Evolutionary conservation across 1,284 basidiomycete genomes (phyloP), one percentile per base, ranked within the genome.

Genomic region (Apiotrichum sp.): DNA sequence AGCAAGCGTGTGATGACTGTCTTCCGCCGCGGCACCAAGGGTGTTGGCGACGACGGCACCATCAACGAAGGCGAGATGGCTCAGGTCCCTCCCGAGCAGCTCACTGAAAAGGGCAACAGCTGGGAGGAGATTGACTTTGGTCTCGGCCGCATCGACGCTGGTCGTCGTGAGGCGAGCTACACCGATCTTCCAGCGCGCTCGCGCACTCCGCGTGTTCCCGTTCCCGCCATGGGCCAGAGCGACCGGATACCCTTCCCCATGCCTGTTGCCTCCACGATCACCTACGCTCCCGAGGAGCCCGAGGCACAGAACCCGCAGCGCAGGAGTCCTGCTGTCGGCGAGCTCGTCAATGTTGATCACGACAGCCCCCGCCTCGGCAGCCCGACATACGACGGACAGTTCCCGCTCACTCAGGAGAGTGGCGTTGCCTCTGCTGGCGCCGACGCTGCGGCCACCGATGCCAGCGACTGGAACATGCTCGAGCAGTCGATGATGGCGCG

Each of bases 91-190:
- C 59, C 53, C 5, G 10, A 32, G 39, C 56, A 58, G 52, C 50
- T 63, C 41, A 55, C 55, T 40, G 60, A 65, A 49, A 65, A 65
- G 62, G 59, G 57, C 42, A 65, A 65, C 61, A 69, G 69, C 45
- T 77, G 75, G 74, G 75, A 77, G 61, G 74, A 76, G 52, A 74
- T 77, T 49, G 75, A 77, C 61, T 77, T 77, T 61, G 74, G 75
- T 38, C 65, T 77, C 32, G 74, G 74, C 47, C 63, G 68, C 55
- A 49, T 77, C 46, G 75, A 77, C 61, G 68, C 71, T 62, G 60
- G 59, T 7, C 55, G 62, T 32, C 51, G 56, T 39, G 59, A 58
- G 45, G 56, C 45, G 34, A 58, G 53, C 16, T 63, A 60, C 54
- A 63, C 61, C 42, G 58, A 59, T 52, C 50, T 60, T 1, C 58